Percentiles rank a stretch among this genome's conserved stretches.
Conservation (phyloP, 78 protist genomes). For the Emiliania huxleyi region DNA sequence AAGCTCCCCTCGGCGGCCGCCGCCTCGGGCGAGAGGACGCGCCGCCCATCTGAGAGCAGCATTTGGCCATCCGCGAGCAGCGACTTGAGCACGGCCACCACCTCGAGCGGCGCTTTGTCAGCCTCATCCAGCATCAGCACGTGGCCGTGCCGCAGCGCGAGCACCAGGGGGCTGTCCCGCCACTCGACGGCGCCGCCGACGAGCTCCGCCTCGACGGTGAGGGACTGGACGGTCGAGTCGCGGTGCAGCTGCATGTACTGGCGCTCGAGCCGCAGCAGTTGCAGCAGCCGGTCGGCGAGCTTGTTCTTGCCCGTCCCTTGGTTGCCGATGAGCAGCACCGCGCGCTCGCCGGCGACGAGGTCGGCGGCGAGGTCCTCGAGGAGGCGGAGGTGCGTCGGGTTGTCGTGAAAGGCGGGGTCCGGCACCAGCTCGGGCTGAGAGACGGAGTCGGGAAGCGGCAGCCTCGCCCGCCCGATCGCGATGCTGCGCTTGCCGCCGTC, state of each 20-base stretch:
- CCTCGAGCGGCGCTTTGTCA: constrained; percentile 79
- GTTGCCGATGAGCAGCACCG: constrained; percentile 69
- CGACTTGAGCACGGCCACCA: constrained; percentile 49
- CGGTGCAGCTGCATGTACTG: constrained; percentile 86
- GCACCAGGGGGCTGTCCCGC: constrained; percentile 70
- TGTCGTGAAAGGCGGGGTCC: constrained; percentile 40
- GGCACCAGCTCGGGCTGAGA: constrained; percentile 63
- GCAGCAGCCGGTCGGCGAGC: constrained; percentile 61
- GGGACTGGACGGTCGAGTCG: constrained; percentile 72
- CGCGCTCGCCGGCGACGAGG: constrained; percentile 11
- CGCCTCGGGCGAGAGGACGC: constrained; percentile 6
- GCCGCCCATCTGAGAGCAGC: neutral
- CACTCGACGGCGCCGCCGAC: constrained; percentile 39
- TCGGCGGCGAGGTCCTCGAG: constrained; percentile 46
- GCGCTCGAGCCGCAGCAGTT: constrained; percentile 37
- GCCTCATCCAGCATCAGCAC: constrained; percentile 79
- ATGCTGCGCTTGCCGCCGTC: neutral
- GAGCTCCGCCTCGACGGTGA: constrained; percentile 57
- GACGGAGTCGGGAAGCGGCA: neutral
- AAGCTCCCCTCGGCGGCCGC: constrained; percentile 21
- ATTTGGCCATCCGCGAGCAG: neutral
- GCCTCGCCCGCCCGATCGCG: neutral
- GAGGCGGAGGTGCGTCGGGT: constrained; percentile 21
- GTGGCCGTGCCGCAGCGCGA: constrained; percentile 60
- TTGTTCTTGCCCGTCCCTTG: constrained; percentile 85